These are phyloP conservation scores for Camelina laxa DNA, from an alignment of 345 rosid species.

Conservation along the genomic window DNA sequence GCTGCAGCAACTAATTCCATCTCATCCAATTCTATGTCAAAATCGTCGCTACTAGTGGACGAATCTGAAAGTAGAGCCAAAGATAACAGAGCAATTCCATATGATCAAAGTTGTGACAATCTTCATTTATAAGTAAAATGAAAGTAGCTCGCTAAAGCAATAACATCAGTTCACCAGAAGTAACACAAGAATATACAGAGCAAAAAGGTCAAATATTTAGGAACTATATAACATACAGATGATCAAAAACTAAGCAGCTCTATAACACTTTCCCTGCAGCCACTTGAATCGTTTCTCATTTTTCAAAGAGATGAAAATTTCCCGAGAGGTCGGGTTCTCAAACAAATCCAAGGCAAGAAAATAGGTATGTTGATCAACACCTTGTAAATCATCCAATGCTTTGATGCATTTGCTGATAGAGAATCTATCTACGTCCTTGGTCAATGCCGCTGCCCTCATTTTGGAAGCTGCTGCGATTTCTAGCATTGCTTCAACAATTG, in stretches of 20 bases:
- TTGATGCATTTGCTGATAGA: conserved; percentile 89
- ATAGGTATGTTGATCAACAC: conserved; percentile 66
- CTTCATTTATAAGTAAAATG: neutral
- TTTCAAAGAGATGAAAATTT: conserved; percentile 71
- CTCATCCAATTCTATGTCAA: conserved; percentile 76
- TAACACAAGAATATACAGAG: neutral
- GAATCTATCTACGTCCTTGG: conserved; percentile 70
- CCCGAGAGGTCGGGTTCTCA: conserved; percentile 72
- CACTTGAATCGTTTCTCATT: conserved; percentile 72
- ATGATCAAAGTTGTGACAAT: conserved; percentile 21
- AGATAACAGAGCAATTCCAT: conserved; percentile 14
- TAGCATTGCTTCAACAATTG: conserved; percentile 89
- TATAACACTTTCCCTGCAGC: conserved; percentile 65
- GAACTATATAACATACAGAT: conserved; percentile 18
- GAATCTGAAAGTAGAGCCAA: conserved; percentile 54
- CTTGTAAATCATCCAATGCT: conserved; percentile 74
- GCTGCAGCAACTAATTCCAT: conserved; percentile 87
- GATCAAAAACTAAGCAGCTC: conserved; percentile 38
- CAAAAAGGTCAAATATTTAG: neutral
- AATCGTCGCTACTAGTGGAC: conserved; percentile 54
- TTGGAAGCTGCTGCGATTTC: conserved; percentile 88
- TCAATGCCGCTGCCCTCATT: conserved; percentile 73
- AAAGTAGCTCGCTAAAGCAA: neutral
- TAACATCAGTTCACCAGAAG: conserved; percentile 11
- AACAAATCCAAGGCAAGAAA: conserved; percentile 79